These are phyloP conservation scores for Dactylellina sp. DNA, from an alignment of 2,329 filamentous ascomycete species.

Conservation along the genomic window DNA sequence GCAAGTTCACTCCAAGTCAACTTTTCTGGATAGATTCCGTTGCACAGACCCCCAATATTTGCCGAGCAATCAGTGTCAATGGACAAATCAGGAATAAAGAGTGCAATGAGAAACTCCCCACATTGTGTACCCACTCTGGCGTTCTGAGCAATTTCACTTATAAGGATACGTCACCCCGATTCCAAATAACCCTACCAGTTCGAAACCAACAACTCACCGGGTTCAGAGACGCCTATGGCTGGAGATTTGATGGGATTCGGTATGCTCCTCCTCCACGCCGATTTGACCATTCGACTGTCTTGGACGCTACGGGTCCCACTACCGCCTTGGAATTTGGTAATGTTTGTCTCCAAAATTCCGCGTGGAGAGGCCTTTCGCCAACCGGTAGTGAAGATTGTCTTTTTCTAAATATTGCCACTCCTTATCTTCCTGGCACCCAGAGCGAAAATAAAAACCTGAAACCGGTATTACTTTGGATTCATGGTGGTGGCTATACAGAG, in stretches of 20 bases:
- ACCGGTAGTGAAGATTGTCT: conserved; percentile 66
- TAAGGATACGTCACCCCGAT: conserved; percentile 62
- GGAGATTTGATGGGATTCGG: conserved; percentile 68
- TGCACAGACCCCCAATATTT: background rate
- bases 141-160: conserved; percentile 63
- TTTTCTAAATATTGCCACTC: conserved; percentile 65
- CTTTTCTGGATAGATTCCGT: conserved; percentile 64
- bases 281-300: conserved; percentile 65
- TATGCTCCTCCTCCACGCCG: conserved; percentile 66
- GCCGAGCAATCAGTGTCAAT: conserved; percentile 60
- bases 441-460: conserved; percentile 12
- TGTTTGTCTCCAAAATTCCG: conserved; percentile 64
- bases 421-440: conserved; percentile 14
- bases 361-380: conserved; percentile 60
- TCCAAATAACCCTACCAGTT: conserved; percentile 64
- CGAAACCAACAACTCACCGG: conserved; percentile 62
- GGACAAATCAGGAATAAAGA: conserved; percentile 59
- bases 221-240: conserved; percentile 66
- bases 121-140: conserved; percentile 65
- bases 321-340: conserved; percentile 63
- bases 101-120: conserved; percentile 60
- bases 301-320: conserved; percentile 62
- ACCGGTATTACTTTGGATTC: conserved; percentile 63
- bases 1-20: conserved; percentile 54
- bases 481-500: conserved; percentile 68